A percentile compares a stretch with the other conserved stretches of the same genome.
phyloP scores from a whole-genome alignment of 2,329 filamentous ascomycete species.

The Neofusicoccum laricinum region DNA sequence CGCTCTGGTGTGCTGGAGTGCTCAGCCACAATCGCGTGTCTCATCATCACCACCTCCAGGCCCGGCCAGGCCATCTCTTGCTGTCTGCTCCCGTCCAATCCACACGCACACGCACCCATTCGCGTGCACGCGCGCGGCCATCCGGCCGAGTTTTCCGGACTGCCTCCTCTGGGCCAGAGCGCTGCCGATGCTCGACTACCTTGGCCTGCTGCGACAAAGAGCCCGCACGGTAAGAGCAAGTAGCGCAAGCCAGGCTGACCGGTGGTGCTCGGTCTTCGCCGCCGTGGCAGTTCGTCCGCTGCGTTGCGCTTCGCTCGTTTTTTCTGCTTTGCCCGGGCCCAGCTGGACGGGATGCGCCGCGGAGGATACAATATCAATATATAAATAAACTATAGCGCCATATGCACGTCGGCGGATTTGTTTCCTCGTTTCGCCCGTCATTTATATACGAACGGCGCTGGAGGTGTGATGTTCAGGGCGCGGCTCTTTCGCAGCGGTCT shows the following conservation, averaged over 20 bases:
- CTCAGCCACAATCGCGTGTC: neutral
- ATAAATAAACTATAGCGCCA: constrained; percentile 1
- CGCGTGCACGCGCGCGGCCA: neutral
- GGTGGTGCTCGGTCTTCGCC: neutral
- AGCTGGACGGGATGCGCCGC: neutral
- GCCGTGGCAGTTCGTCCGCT: neutral
- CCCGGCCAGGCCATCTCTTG: neutral
- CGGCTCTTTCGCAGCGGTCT: neutral
- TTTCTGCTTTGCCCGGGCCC: neutral
- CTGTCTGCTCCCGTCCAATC: neutral
- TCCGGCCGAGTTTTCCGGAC: neutral
- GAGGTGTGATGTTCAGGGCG: neutral
- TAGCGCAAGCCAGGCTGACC: neutral
- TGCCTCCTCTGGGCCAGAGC: neutral
- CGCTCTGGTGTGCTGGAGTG: neutral
- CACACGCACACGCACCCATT: neutral
- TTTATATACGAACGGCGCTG: neutral
- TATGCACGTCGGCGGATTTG: neutral
- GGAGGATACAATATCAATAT: neutral
- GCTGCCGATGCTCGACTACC: neutral
- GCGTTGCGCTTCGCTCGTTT: neutral
- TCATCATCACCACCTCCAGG: neutral
- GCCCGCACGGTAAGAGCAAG: neutral
- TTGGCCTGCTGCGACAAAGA: neutral
- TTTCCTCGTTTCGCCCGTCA: too few relatives aligned